Evolutionary conservation across 2,329 filamentous ascomycete species (phyloP), one percentile per base, ranked within the genome.

Genomic region (Xylariaceae sp.): DNA sequence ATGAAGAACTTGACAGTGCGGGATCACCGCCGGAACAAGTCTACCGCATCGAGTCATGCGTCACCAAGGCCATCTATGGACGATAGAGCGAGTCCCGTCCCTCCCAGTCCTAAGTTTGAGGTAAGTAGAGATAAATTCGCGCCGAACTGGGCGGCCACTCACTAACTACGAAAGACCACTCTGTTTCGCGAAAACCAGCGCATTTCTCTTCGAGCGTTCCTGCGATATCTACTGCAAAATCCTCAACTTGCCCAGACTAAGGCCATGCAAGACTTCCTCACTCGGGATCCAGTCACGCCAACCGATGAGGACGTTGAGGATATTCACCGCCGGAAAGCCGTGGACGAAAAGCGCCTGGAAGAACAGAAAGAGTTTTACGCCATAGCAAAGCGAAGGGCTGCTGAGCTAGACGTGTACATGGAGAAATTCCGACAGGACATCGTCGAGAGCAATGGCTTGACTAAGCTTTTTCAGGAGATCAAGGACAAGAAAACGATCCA

Each of bases 341-440:
- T 95, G 64, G 93, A 98, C 55, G 83, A 87, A 61, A 87, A 86
- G 64, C 82, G 93, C 34, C 78, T 97, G 39, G 87, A 95, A 57
- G 93, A 98, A 64, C 93, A 98, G 62, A 86, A 83, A 60, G 80
- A 83, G 50, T 98, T 98, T 62, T 98, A 96, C 63, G 91, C 98
- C 61, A 90, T 98, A 59, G 93, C 93, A 8, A 76, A 89, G 51
- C 83, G 89, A 63, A 81, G 93, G 50, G 93, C 93, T 2, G 85
- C 87, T 4, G 93, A 97, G 58, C 74, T 98, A 38, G 93, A 98
- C 64, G 87, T 95, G 18, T 96, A 97, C 62, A 98, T 98, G 93
- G 93, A 98, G 66, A 67, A 95, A 83, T 84, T 84, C 61, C 79
- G 80, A 7, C 78, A 78, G 48, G 80, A 84, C 52, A 83, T 81